These are phyloP conservation scores for Gnomoniopsis smithogilvyi DNA, from an alignment of 2,329 filamentous ascomycete genomes.

Conservation along the genomic window DNA sequence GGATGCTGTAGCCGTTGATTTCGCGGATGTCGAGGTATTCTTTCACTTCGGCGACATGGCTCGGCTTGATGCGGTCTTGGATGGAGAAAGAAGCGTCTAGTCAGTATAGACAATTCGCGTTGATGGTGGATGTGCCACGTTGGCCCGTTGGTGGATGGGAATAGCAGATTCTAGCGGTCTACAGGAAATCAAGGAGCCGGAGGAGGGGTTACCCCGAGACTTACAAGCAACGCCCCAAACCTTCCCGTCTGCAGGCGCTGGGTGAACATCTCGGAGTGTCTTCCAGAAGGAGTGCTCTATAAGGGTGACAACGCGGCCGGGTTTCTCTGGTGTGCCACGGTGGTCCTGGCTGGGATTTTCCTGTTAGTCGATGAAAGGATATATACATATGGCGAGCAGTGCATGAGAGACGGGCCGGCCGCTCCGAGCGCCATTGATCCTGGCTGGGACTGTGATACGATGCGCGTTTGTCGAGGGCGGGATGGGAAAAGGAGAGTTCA, in stretches of 20 bases:
- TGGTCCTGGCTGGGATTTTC: slow-evolving; percentile 73
- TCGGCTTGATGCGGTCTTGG: slow-evolving; percentile 65
- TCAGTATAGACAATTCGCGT: not conserved
- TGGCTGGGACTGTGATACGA: too few relatives aligned
- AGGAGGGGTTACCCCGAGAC: not conserved
- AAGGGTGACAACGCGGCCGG: slow-evolving; percentile 89
- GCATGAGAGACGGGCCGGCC: not conserved
- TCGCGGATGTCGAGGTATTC: slow-evolving; percentile 91
- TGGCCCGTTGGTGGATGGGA: not conserved
- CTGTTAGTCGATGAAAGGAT: not conserved
- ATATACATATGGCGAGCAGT: too few relatives aligned
- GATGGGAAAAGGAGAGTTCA: not conserved
- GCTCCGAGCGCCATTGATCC: too few relatives aligned
- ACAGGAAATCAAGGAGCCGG: too few relatives aligned
- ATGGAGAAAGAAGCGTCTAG: not conserved
- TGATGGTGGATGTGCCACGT: not conserved
- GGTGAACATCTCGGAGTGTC: slow-evolving; percentile 66
- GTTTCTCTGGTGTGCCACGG: slow-evolving; percentile 81
- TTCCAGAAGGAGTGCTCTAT: slow-evolving; percentile 85
- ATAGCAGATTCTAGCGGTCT: not conserved
- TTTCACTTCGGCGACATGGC: slow-evolving; percentile 75
- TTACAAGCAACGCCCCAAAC: slow-evolving; percentile 87
- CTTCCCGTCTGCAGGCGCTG: slow-evolving; percentile 51
- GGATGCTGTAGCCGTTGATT: slow-evolving; percentile 95
- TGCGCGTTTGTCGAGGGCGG: not conserved